Base-by-base conservation (phyloP, 257 asterid species). In the Forsythia viridissima region DNA sequence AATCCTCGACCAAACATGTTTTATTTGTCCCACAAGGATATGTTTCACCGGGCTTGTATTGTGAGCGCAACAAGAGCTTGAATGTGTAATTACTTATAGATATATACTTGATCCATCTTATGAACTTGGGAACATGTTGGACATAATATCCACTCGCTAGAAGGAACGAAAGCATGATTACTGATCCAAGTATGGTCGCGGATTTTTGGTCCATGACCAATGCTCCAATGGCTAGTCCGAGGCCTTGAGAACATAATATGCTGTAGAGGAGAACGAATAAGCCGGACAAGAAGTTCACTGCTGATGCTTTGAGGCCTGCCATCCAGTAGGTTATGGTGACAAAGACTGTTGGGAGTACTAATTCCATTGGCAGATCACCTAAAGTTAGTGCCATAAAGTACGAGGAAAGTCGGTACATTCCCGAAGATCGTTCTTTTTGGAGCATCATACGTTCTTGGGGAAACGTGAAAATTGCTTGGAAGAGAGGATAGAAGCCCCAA, bases 161-260 rank as follows among this genome's bases (percentile, higher is more conserved):
- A 3, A 80, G 82, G 80, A 85, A 90, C 0, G 84, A 30, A 0
- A 87, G 74, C 85, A 85, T 84, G 59, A 87, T 67, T 2, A 86
- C 87, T 0, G 93, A 84, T 15, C 88, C 95, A 1, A 86, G 77
- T 8, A 70, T 71, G 4, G 87, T 83, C 21, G 95, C 89, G 0
- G 89, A 73, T 63, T 74, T 87, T 61, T 44, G 81, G 68, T 84
- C 80, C 95, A 89, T 87, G 15, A 84, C 77, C 21, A 84, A 3
- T 0, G 95, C 95, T 4, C 95, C 95, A 18, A 90, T 51, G 3
- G 95, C 93, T 4, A 89, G 87, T 9, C 95, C 95, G 8, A 90
- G 76, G 9, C 95, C 91, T 77, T 90, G 90, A 20, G 89, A 61
- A 51, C 88, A 89, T 36, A 90, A 3, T 20, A 90, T 87, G 11